These are phyloP conservation scores for Trichophyton rubrum DNA, from an alignment of 2,329 filamentous ascomycete genomes.

Conservation along the genomic window DNA sequence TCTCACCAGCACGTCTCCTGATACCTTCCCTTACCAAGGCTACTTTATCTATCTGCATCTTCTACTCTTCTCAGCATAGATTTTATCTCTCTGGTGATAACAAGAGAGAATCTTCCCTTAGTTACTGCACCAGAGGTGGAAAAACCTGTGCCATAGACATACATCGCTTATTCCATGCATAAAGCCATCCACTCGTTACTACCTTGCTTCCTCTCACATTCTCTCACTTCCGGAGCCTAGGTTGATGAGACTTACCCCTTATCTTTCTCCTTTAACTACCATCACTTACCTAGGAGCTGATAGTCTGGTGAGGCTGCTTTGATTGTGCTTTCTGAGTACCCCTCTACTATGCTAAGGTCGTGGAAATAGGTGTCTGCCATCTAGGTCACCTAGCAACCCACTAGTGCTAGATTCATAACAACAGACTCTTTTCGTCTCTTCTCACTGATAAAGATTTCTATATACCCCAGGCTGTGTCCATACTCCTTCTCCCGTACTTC, in stretches of 20 bases:
- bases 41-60: background rate
- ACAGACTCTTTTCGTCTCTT: background rate
- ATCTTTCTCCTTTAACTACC: background rate
- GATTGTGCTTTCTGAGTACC: background rate
- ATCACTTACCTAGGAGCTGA: background rate
- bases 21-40: background rate
- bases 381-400: slow-evolving; percentile 1
- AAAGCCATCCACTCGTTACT: background rate
- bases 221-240: background rate
- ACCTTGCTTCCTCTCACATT: background rate
- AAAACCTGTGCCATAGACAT: background rate
- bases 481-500: background rate
- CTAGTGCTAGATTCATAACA: background rate
- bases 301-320: background rate
- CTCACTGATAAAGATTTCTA: background rate
- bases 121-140: background rate
- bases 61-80: background rate
- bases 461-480: background rate
- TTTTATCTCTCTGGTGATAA: too few relatives aligned
- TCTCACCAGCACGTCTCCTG: background rate
- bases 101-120: background rate
- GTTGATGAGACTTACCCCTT: background rate
- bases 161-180: background rate
- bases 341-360: background rate
- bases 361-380: background rate